These are phyloP conservation scores for Hypericum androsaemum DNA, from an alignment of 345 rosid genomes.

Conservation along the genomic window DNA sequence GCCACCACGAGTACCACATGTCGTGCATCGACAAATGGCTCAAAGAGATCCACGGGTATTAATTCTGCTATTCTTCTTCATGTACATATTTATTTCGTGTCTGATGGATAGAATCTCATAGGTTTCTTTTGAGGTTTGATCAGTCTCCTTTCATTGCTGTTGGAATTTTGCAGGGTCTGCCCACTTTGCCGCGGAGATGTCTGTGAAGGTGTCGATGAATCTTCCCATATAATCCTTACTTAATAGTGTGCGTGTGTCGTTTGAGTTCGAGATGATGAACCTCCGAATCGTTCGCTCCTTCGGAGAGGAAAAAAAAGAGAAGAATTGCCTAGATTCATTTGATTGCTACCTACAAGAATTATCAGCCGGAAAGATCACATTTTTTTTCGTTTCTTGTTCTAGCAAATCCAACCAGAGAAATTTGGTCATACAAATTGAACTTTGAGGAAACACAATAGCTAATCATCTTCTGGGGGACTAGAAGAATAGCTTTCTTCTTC, in stretches of 20 bases:
- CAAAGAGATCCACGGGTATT: conserved; percentile 73
- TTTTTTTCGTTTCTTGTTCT: too few species aligned
- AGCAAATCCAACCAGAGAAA: too few species aligned
- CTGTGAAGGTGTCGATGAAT: conserved; percentile 22
- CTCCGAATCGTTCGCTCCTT: too few species aligned
- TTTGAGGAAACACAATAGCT: too few species aligned
- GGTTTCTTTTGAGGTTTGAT: background rate
- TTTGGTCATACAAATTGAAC: too few species aligned
- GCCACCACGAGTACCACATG: conserved; percentile 77
- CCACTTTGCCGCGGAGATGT: conserved; percentile 72
- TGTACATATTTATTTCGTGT: background rate
- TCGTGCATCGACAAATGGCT: conserved; percentile 75
- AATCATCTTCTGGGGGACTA: too few species aligned
- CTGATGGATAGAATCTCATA: background rate
- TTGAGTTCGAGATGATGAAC: too few species aligned
- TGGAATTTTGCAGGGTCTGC: conserved; percentile 41
- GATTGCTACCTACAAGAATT: too few species aligned
- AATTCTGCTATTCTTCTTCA: background rate
- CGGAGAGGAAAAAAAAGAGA: too few species aligned
- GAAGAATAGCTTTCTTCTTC: too few species aligned
- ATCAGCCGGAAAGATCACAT: too few species aligned
- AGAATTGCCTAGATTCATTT: too few species aligned
- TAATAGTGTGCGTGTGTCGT: background rate
- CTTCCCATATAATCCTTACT: conserved; percentile 2
- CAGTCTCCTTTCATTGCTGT: background rate